Evolutionary conservation across 129 eudicot species (phyloP), one percentile per base, ranked within the genome.

Genomic region (Flaveria trinervia): DNA sequence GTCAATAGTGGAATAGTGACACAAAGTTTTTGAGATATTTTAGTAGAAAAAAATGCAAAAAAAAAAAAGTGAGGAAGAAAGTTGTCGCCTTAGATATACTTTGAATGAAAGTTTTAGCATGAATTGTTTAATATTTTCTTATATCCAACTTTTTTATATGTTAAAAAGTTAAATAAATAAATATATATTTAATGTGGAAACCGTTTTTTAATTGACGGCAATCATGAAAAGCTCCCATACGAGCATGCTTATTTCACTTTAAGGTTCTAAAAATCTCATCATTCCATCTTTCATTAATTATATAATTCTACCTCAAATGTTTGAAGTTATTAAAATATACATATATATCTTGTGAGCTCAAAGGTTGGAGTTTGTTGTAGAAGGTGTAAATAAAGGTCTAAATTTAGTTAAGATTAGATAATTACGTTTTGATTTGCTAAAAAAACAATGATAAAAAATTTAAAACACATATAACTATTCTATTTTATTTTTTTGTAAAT

Each of bases 211-310:
- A 80, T 65, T 30, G 61, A 80, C 55, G 25, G 73, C 75, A 73
- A 80, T 80, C 75, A 80, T 73, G 49, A 65, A 80, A 80, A 66
- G 79, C 62, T 36, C 60, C 48, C 69, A 80, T 80, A 54, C 70
- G 74, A 80, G 83, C 83, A 80, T 80, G 83, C 83, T 80, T 80
- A 73, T 28, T 66, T 80, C 83, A 73, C 83, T 80, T 80, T 65
- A 80, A 74, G 79, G 79, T 80, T 80, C 83, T 66, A 80, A 80
- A 80, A 80, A 80, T 80, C 83, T 73, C 74, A 80, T 80, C 75
- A 80, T 80, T 73, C 49, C 83, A 80, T 65, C 44, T 67, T n/a
- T 74, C 41, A 36, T 36, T 36, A 36, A 36, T 36, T 36, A 4
- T 36, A 36, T 36, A 36, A 5, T 36, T 36, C 73, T 41, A 25